Evolutionary conservation across 164 flowering plant species (phyloP).

Genomic region (Magnolia officinalis): DNA sequence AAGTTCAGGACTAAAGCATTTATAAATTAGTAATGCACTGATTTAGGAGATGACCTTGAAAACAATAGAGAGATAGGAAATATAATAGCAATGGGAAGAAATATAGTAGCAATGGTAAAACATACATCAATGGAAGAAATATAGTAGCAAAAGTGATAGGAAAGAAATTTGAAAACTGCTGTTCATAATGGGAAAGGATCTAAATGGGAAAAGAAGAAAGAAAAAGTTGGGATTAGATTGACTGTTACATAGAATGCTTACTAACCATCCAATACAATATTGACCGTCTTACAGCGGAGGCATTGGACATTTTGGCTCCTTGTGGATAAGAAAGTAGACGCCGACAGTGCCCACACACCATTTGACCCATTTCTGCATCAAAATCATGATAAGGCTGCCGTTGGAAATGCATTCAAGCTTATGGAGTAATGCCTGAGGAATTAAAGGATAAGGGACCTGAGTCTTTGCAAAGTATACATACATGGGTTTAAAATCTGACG

Average conservation of each 20-base stretch:
- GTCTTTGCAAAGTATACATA: background rate
- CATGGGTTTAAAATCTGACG: too few species aligned
- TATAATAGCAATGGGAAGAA: too few species aligned
- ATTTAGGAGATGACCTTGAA: too few species aligned
- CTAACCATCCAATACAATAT: conserved; percentile 71
- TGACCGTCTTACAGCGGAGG: conserved; percentile 57
- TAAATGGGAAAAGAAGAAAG: background rate
- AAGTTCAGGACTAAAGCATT: too few species aligned
- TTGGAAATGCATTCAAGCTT: background rate
- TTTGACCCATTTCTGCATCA: conserved; percentile 68
- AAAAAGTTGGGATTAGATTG: background rate
- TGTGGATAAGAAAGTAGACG: conserved; percentile 58
- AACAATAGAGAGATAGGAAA: too few species aligned
- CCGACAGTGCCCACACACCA: conserved; percentile 87
- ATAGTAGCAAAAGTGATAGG: too few species aligned
- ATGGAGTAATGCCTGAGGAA: background rate
- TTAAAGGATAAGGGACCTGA: background rate
- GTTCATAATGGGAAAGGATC: background rate
- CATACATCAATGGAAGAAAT: too few species aligned
- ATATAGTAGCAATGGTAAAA: too few species aligned
- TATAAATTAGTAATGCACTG: too few species aligned
- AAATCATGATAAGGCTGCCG: background rate
- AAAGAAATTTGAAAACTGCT: too few species aligned
- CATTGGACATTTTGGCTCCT: conserved; percentile 63
- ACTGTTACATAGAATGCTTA: background rate